Evolutionary conservation across 2,329 filamentous ascomycete genomes (phyloP), one percentile per base, ranked within the genome.

Genomic region (Fusarium nelsonii): DNA sequence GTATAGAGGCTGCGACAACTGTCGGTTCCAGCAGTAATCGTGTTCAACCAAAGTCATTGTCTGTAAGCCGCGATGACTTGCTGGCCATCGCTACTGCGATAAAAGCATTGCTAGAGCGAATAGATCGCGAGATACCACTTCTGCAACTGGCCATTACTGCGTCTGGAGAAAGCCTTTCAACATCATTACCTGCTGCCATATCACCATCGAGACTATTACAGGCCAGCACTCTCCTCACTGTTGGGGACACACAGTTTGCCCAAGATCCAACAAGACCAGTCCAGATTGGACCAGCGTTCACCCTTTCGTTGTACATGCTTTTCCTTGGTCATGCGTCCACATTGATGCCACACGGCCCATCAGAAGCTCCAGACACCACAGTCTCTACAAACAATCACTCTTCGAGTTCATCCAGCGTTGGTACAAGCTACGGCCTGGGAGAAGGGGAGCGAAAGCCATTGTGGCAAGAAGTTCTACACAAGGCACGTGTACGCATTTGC

Each of bases 381-480:
- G 20, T 41, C 9, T 30, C 50, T 52, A n/a, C 16, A 9, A 28
- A 56, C 14, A 33, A 41, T 30, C 46, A 46, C 37, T 57, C 18
- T 10, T 32, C 28, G 9, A 43, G 39, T n/a, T 44, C 36, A 15
- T 23, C 37, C 11, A 58, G 30, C 9, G 18, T 39, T 9, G 39
- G 41, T 16, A 36, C 37, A n/a, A 37, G 44, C 5, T 79, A 78
- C 43, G 78, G 77, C 1, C 33, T 79, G 5, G 74, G 73, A 4
- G 70, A 75, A 43, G 60, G 70, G 10, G 91, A 81, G 79, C 90
- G 81, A 83, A 87, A 84, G 69, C 84, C 93, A 0, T 91, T 94
- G 1, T 98, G 96, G 96, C 96, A 98, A 77, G 95, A 99, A 77
- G 94, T 97, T 40, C 90, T 97, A 64, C 94, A 98, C 81, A 99